These are phyloP conservation scores for Grifola frondosa DNA, from an alignment of 1,284 basidiomycete genomes.

Conservation along the genomic window DNA sequence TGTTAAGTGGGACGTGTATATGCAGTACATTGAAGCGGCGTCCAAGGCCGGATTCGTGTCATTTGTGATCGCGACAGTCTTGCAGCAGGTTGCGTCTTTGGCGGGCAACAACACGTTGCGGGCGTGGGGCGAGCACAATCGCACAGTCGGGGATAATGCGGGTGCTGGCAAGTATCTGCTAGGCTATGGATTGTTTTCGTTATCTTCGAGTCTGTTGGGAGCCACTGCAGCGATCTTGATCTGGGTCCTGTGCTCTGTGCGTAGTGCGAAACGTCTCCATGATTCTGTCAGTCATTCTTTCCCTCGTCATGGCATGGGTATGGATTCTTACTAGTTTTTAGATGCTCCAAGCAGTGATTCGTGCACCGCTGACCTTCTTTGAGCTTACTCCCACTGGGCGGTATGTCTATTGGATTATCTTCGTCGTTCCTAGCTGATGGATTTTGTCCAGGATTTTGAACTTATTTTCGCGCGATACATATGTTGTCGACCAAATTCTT, in stretches of 20 bases:
- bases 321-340: conserved; percentile 26
- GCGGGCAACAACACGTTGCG: conserved; percentile 72
- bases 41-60: conserved; percentile 69
- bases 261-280: conserved; percentile 76
- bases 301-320: background rate
- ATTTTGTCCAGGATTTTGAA: conserved; percentile 64
- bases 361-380: conserved; percentile 85
- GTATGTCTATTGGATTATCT: conserved; percentile 41
- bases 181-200: conserved; percentile 62
- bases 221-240: conserved; percentile 62
- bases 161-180: conserved; percentile 60
- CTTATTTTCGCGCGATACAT: conserved; percentile 90
- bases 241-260: conserved; percentile 78
- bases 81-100: conserved; percentile 56
- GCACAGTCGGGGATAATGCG: conserved; percentile 54
- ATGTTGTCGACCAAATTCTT: conserved; percentile 86
- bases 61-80: conserved; percentile 61
- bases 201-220: conserved; percentile 51
- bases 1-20: conserved; percentile 79
- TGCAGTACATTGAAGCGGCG: conserved; percentile 78
- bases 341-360: conserved; percentile 80
- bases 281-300: conserved; percentile 53
- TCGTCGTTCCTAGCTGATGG: background rate
- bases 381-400: conserved; percentile 81
- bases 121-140: conserved; percentile 81